These are phyloP conservation scores for Metschnikowia lochheadii DNA, from an alignment of 805 yeast genomes.

Conservation along the genomic window DNA sequence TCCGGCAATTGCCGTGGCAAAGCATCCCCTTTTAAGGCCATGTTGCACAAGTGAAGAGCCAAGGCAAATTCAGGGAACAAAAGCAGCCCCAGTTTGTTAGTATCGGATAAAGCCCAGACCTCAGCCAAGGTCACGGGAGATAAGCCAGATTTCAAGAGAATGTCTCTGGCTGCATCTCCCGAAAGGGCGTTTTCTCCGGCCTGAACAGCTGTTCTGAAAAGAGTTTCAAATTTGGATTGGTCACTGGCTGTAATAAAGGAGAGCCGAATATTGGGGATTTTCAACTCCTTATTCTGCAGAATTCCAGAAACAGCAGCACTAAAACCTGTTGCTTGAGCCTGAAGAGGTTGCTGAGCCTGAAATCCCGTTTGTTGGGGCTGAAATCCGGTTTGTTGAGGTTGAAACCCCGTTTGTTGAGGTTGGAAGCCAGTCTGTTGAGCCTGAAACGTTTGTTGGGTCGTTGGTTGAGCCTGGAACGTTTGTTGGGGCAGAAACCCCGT, in stretches of 20 bases:
- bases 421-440: constrained; percentile 36
- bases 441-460: constrained; percentile 14
- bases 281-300: constrained; percentile 52
- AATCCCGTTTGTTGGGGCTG: constrained; percentile 22
- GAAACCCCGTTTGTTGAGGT: constrained; percentile 31
- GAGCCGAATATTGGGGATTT: constrained; percentile 71
- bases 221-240: constrained; percentile 79
- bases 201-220: constrained; percentile 76
- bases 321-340: constrained; percentile 47
- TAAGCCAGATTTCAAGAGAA: constrained; percentile 75
- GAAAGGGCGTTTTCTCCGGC: constrained; percentile 62
- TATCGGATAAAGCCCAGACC: constrained; percentile 90
- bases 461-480: constrained; percentile 30
- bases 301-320: constrained; percentile 36
- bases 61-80: constrained; percentile 93
- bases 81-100: constrained; percentile 77
- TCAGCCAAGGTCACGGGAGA: constrained; percentile 72
- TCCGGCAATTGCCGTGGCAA: constrained; percentile 72
- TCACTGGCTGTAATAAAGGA: constrained; percentile 82
- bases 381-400: constrained; percentile 21
- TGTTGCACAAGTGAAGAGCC: constrained; percentile 81
- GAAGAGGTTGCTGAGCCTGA: constrained; percentile 21
- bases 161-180: constrained; percentile 73
- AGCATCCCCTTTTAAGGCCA: constrained; percentile 71
- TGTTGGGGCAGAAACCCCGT: constrained; percentile 32